A percentile compares a stretch with the other conserved stretches of the same genome.
phyloP scores from a whole-genome alignment of 2,329 filamentous ascomycete genomes.

The Verticillium klebahnii region DNA sequence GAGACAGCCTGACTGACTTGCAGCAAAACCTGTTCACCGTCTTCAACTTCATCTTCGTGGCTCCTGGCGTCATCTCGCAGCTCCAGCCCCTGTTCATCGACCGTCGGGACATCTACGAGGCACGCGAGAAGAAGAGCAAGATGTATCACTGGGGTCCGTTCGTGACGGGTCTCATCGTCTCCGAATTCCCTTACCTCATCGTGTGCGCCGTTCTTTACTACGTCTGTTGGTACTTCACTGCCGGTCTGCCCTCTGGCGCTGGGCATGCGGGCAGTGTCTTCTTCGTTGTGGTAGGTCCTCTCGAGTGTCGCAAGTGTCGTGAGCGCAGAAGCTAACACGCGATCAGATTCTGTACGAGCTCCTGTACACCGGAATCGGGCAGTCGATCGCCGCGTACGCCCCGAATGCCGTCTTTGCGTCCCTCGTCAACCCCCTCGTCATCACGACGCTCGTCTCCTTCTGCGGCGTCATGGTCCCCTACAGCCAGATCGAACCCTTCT shows the following conservation, averaged over 20 bases:
- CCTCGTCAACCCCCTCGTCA: conserved; percentile 38
- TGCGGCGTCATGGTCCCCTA: conserved; percentile 20
- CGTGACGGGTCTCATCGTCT: conserved; percentile 37
- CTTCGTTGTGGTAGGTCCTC: conserved; percentile 27
- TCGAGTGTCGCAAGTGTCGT: conserved; percentile 12
- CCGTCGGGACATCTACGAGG: conserved; percentile 43
- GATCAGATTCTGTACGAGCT: conserved; percentile 25
- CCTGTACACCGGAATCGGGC: conserved; percentile 36
- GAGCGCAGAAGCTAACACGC: conserved; percentile 14
- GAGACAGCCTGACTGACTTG: conserved; percentile 31
- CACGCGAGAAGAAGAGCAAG: conserved; percentile 45
- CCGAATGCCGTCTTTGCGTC: conserved; percentile 45
- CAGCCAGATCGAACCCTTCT: conserved; percentile 15
- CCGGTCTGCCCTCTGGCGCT: conserved; percentile 27
- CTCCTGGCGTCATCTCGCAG: conserved; percentile 41
- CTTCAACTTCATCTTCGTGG: conserved; percentile 50
- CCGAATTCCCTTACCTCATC: conserved; percentile 41
- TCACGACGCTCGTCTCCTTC: conserved; percentile 31
- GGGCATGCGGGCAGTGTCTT: conserved; percentile 30
- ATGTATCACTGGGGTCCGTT: conserved; percentile 46
- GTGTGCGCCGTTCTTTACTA: conserved; percentile 40
- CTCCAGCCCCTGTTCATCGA: conserved; percentile 45
- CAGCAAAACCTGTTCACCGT: conserved; percentile 34
- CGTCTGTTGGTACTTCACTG: conserved; percentile 38
- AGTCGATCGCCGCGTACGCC: conserved; percentile 42